These are phyloP conservation scores for rapeseed (Brassica napus) DNA, from an alignment of 345 rosid genomes.

Conservation along the genomic window DNA sequence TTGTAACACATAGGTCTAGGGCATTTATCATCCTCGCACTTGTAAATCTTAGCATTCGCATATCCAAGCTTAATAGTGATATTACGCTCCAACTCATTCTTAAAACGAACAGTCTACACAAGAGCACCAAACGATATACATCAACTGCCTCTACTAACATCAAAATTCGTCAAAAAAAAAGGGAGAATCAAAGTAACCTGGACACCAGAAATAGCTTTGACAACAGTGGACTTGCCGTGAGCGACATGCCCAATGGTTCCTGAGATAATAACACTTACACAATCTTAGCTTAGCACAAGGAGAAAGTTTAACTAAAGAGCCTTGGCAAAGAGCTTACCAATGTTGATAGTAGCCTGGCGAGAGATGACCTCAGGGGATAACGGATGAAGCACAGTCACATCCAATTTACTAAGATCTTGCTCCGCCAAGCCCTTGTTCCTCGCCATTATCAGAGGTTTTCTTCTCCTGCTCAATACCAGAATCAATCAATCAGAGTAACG, in stretches of 20 bases:
- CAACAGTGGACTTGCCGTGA: constrained; percentile 95
- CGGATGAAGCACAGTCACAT: constrained; percentile 80
- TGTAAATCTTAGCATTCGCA: constrained; percentile 96
- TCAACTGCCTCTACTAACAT: neutral
- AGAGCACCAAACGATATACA: neutral
- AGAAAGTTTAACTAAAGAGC: neutral
- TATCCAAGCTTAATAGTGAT: constrained; percentile 98
- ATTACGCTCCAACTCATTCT: constrained; percentile 92
- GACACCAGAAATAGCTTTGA: constrained; percentile 94
- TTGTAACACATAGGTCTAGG: constrained; percentile 94
- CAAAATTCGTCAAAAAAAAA: neutral
- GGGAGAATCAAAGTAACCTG: constrained; percentile 55
- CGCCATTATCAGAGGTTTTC: constrained; percentile 50
- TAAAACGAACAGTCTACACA: constrained; percentile 90
- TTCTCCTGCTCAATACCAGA: constrained; percentile 1
- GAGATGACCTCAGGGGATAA: constrained; percentile 97
- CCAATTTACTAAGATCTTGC: constrained; percentile 83
- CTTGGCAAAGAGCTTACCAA: constrained; percentile 48
- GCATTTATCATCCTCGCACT: constrained; percentile 91
- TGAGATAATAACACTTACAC: constrained; percentile 9
- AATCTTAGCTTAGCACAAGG: constrained; percentile 7
- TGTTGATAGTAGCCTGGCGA: constrained; percentile 93
- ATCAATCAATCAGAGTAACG: neutral
- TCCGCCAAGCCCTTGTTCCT: constrained; percentile 86
- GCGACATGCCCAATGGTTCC: constrained; percentile 99